A percentile compares a stretch with the other conserved stretches of the same genome.
Conservation (phyloP, 495 filamentous ascomycete species). For the Penicillium chermesinum region DNA sequence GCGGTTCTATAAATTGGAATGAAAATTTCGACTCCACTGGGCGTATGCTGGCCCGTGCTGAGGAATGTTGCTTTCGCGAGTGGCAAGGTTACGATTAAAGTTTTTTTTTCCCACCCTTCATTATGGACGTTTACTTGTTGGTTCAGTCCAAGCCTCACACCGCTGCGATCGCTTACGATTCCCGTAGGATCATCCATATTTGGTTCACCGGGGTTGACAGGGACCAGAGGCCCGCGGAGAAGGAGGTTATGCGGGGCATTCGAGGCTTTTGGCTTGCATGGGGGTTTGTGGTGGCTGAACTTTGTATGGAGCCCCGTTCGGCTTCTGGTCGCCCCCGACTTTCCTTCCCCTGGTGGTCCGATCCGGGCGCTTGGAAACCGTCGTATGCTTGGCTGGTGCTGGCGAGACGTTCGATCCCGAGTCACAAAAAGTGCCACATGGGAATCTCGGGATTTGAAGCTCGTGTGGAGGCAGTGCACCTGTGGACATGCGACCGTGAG, state of each 20-base stretch:
- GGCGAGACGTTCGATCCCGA: no score
- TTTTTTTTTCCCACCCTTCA: background rate
- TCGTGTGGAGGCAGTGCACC: no score
- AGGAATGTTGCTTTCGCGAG: background rate
- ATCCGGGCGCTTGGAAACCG: slow-evolving; percentile 1
- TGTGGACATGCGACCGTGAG: no score
- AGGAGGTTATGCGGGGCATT: background rate
- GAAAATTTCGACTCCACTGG: background rate
- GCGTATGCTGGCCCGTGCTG: background rate
- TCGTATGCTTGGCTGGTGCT: no score
- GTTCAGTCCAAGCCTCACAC: background rate
- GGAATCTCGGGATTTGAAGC: no score
- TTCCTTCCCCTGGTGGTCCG: background rate
- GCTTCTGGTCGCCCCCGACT: slow-evolving; percentile 1
- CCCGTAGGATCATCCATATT: background rate
- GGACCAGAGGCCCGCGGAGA: background rate
- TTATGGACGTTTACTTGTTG: no score
- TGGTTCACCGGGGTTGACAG: background rate
- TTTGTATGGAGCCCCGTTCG: slow-evolving; percentile 8
- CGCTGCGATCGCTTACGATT: background rate
- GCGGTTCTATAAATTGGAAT: no score
- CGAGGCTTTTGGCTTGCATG: slow-evolving; percentile 4
- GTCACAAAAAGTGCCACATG: no score
- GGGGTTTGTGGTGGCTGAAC: slow-evolving; percentile 24
- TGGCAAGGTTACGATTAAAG: background rate